Evolutionary conservation across 768 basidiomycete genomes (phyloP).

Genomic region (Termitomyces sp.): DNA sequence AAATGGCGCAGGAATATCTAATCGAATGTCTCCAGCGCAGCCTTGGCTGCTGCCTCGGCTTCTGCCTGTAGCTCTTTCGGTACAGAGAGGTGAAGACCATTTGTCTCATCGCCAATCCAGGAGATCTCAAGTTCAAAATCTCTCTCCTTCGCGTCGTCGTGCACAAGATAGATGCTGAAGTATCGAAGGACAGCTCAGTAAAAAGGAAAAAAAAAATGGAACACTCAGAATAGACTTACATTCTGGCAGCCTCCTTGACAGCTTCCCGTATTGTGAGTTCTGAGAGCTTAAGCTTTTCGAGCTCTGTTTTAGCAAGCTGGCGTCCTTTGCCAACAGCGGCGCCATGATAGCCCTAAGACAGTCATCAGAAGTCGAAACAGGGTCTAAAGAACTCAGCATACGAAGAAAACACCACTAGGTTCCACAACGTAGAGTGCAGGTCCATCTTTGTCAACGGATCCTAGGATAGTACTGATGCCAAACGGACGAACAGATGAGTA

Average conservation of each 20-base stretch:
- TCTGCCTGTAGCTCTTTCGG: slow-evolving; percentile 81
- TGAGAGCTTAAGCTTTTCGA: slow-evolving; percentile 90
- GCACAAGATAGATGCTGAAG: slow-evolving; percentile 88
- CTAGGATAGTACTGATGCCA: slow-evolving; percentile 90
- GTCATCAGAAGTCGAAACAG: background rate
- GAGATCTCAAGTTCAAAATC: slow-evolving; percentile 98
- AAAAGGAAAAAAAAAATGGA: background rate
- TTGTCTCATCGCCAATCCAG: slow-evolving; percentile 88
- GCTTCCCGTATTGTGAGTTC: slow-evolving; percentile 81
- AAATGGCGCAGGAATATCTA: slow-evolving; percentile 20
- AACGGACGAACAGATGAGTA: slow-evolving; percentile 98
- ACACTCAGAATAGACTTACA: slow-evolving; percentile 48
- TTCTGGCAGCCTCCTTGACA: slow-evolving; percentile 88
- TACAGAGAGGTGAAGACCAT: slow-evolving; percentile 73
- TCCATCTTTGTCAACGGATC: slow-evolving; percentile 81
- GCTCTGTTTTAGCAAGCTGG: slow-evolving; percentile 94
- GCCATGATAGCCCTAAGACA: slow-evolving; percentile 80
- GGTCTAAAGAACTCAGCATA: slow-evolving; percentile 29
- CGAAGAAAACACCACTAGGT: slow-evolving; percentile 90
- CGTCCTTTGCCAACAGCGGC: slow-evolving; percentile 98
- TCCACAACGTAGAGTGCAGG: slow-evolving; percentile 88
- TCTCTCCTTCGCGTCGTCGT: slow-evolving; percentile 97
- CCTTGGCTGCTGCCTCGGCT: slow-evolving; percentile 85
- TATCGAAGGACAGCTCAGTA: background rate
- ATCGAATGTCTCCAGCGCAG: slow-evolving; percentile 62